Percentiles rank a stretch among this genome's conserved stretches.
Evolutionary conservation across 2,329 filamentous ascomycete genomes (phyloP).

Genomic region (Capronia coronata): DNA sequence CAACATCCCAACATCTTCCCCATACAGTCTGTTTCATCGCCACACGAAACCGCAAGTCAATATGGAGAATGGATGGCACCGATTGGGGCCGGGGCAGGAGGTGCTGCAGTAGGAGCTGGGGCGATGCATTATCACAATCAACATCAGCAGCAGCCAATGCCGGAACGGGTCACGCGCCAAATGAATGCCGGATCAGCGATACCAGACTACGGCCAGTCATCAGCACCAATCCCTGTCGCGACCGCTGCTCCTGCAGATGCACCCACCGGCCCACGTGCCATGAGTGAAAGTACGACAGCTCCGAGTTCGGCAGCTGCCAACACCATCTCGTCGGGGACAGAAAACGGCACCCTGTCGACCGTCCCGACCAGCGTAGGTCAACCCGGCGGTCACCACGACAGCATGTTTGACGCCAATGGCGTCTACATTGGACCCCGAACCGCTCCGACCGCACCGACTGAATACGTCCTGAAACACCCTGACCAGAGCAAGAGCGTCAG

Average conservation of each 20-base stretch:
- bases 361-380: constrained; percentile 23
- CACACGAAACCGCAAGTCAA: constrained; percentile 32
- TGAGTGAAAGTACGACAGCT: constrained; percentile 23
- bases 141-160: constrained; percentile 12
- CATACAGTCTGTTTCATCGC: constrained; percentile 12
- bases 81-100: constrained; percentile 34
- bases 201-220: constrained; percentile 21
- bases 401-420: constrained; percentile 17
- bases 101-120: constrained; percentile 25
- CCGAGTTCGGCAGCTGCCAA: constrained; percentile 19
- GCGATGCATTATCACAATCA: constrained; percentile 21
- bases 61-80: constrained; percentile 52
- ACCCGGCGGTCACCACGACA: constrained; percentile 1
- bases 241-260: constrained; percentile 22
- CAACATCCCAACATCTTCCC: constrained; percentile 21
- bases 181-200: constrained; percentile 15
- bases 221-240: constrained; percentile 19
- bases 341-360: constrained; percentile 22
- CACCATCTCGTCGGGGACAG: constrained; percentile 19
- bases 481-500: constrained; percentile 47
- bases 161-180: constrained; percentile 9
- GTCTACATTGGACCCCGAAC: constrained; percentile 13
- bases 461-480: constrained; percentile 15
- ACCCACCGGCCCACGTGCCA: constrained; percentile 21
- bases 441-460: constrained; percentile 15